These are phyloP conservation scores for Lachancea waltii DNA, from an alignment of 805 yeast genomes.

Conservation along the genomic window DNA sequence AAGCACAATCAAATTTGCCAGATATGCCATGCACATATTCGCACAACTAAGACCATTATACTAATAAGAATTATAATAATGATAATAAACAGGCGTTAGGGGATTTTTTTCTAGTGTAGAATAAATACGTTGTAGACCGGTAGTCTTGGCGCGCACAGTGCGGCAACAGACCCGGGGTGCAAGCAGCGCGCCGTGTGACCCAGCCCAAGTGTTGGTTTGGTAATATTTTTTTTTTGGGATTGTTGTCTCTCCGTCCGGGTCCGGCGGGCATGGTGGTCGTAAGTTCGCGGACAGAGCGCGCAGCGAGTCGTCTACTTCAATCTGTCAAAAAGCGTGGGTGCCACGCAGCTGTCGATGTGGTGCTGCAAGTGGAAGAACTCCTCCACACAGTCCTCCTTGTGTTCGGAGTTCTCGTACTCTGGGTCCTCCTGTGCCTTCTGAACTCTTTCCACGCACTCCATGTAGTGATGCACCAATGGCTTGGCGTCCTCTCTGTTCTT, in stretches of 20 bases:
- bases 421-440: slow-evolving; percentile 78
- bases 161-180: background rate
- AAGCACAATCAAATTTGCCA: no score
- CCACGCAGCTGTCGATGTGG: slow-evolving; percentile 84
- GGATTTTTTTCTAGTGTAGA: slow-evolving; percentile 2
- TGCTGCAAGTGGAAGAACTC: slow-evolving; percentile 97
- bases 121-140: slow-evolving; percentile 4
- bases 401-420: slow-evolving; percentile 67
- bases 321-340: slow-evolving; percentile 82
- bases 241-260: no score
- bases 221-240: background rate
- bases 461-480: slow-evolving; percentile 77
- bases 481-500: slow-evolving; percentile 59
- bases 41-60: background rate
- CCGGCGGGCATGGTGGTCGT: no score
- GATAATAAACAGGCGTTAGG: background rate
- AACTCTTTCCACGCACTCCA: slow-evolving; percentile 94
- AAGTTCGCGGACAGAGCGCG: no score
- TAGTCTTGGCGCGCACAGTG: background rate
- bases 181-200: no score
- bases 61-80: background rate
- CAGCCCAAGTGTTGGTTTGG: no score
- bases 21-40: no score
- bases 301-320: slow-evolving; percentile 67
- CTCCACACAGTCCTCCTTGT: slow-evolving; percentile 97